Conservation (phyloP, 768 basidiomycete genomes). For the Tylopilus vinaceipallidus region DNA sequence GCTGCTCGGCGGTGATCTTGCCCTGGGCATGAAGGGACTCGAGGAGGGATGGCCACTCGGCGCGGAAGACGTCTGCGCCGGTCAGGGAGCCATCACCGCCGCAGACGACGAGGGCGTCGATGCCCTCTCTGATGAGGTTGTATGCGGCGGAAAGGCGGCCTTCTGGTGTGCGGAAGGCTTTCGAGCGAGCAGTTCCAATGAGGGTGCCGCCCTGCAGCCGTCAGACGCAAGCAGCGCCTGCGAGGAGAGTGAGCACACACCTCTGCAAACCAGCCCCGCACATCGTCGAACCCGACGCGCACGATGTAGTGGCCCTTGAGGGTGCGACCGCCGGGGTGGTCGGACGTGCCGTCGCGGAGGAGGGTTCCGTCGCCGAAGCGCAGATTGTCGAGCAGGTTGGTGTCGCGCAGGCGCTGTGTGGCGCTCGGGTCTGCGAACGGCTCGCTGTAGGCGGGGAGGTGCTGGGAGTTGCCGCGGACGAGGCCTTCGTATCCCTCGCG, state of each 20-base stretch:
- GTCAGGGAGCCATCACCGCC: constrained; percentile 97
- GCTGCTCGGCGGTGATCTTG: constrained; percentile 76
- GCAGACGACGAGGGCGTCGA: constrained; percentile 95
- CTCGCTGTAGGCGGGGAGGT: constrained; percentile 24
- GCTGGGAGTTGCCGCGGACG: constrained; percentile 74
- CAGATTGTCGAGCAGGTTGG: constrained; percentile 62
- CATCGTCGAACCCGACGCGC: constrained; percentile 97
- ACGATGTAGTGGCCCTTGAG: constrained; percentile 93
- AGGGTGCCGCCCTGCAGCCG: constrained; percentile 80
- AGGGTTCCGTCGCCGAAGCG: constrained; percentile 81
- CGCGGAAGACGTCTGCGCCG: constrained; percentile 90
- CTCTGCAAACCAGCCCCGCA: constrained; percentile 91
- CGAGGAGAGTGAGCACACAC: constrained; percentile 38
- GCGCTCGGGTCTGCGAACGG: constrained; percentile 30
- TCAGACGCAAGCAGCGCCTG: background rate
- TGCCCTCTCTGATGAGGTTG: constrained; percentile 94
- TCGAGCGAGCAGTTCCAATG: constrained; percentile 90
- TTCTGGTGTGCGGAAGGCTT: constrained; percentile 79
- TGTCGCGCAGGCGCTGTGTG: constrained; percentile 12
- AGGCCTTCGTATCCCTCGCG: constrained; percentile 99
- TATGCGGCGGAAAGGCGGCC: constrained; percentile 86
- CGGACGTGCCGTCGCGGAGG: constrained; percentile 78
- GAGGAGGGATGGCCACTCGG: constrained; percentile 92
- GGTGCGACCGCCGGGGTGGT: constrained; percentile 60
- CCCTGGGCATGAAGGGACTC: constrained; percentile 63